Evolutionary conservation across 768 basidiomycete species (phyloP).

Genomic region (Pleurotus djamor): DNA sequence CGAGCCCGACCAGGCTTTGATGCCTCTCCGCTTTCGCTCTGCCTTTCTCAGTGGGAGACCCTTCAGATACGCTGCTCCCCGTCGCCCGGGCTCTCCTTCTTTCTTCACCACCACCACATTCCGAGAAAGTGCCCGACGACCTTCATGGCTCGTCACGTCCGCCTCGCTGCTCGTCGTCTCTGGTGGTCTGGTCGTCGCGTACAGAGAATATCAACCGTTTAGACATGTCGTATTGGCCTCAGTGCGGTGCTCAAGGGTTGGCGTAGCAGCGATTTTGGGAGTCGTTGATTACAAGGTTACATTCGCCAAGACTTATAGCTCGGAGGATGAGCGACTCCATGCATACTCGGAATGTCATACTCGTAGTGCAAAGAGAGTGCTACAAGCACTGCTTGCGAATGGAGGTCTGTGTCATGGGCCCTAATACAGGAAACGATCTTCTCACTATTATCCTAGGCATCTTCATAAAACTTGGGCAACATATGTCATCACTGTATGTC

Average conservation of each 20-base stretch:
- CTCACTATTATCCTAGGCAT: slow-evolving; percentile 44
- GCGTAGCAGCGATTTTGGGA: slow-evolving; percentile 58
- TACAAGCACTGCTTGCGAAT: slow-evolving; percentile 84
- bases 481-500: slow-evolving; percentile 62
- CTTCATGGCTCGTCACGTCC: slow-evolving; percentile 35
- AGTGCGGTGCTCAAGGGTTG: slow-evolving; percentile 79
- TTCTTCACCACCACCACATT: not conserved
- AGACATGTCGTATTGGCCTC: slow-evolving; percentile 73
- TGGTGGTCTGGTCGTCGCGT: slow-evolving; percentile 43
- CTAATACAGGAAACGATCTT: not conserved
- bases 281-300: slow-evolving; percentile 74
- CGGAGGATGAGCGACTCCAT: slow-evolving; percentile 44
- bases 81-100: not conserved
- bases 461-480: slow-evolving; percentile 90
- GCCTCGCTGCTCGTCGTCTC: slow-evolving; percentile 31
- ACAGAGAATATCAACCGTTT: slow-evolving; percentile 70
- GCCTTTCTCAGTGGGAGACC: not conserved
- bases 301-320: slow-evolving; percentile 49
- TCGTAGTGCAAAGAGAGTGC: slow-evolving; percentile 75
- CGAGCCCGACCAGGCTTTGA: not conserved
- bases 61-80: not conserved
- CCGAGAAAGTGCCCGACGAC: not conserved
- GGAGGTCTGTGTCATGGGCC: slow-evolving; percentile 51
- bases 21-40: slow-evolving; percentile 1
- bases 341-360: slow-evolving; percentile 80